Percentiles rank a stretch among this genome's conserved stretches.
Conservation (phyloP, 78 protist genomes). For the Tieghemostelium lacteum region DNA sequence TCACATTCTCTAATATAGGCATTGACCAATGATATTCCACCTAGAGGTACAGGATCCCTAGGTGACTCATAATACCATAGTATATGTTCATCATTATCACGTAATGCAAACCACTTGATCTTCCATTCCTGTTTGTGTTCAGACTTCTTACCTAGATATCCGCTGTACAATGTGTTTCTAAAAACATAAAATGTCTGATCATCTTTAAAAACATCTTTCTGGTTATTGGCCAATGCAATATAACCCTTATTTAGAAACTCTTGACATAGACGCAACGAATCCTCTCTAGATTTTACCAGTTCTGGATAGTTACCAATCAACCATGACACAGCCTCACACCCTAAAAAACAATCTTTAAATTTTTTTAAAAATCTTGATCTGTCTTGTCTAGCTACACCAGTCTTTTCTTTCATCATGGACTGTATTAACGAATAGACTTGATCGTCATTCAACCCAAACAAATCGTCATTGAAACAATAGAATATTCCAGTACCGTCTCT, state of each 20-base stretch:
- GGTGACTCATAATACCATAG: slow-evolving; percentile 61
- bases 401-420: slow-evolving; percentile 20
- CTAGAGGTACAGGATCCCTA: slow-evolving; percentile 30
- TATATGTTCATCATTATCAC: slow-evolving; percentile 30
- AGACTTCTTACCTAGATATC: slow-evolving; percentile 62
- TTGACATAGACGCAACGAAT: slow-evolving; percentile 45
- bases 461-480: slow-evolving; percentile 48
- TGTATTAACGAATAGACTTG: slow-evolving; percentile 50
- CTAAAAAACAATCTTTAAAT: slow-evolving; percentile 68
- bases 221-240: slow-evolving; percentile 17
- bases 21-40: slow-evolving; percentile 30
- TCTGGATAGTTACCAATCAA: slow-evolving; percentile 8
- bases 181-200: slow-evolving; percentile 54
- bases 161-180: slow-evolving; percentile 61
- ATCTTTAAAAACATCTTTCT: slow-evolving; percentile 61
- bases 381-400: slow-evolving; percentile 45
- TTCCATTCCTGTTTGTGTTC: slow-evolving; percentile 32
- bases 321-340: slow-evolving; percentile 47
- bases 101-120: slow-evolving; percentile 54
- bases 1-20: slow-evolving; percentile 61
- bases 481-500: slow-evolving; percentile 10
- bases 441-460: slow-evolving; percentile 47
- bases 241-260: slow-evolving; percentile 46
- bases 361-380: slow-evolving; percentile 53
- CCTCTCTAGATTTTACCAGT: slow-evolving; percentile 22